These are phyloP conservation scores for Leptographium radiaticola DNA, from an alignment of 2,329 filamentous ascomycete species.

Conservation along the genomic window DNA sequence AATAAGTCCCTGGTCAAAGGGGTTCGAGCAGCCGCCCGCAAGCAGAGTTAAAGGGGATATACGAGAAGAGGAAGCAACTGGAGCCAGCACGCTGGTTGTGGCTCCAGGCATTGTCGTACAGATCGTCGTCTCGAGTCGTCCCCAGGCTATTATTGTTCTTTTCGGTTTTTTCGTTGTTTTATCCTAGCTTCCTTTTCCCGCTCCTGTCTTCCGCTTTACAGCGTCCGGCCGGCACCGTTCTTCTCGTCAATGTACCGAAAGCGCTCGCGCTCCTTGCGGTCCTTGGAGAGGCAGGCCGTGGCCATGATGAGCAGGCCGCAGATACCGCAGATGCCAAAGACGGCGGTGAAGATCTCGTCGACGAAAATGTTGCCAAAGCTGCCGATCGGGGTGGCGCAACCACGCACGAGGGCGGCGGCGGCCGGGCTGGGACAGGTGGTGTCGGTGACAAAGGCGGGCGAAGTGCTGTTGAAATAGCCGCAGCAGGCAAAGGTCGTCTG, in stretches of 20 bases:
- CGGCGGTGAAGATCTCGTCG: conserved; percentile 64
- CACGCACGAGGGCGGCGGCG: conserved; percentile 54
- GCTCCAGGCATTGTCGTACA: neutral
- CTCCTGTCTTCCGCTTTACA: conserved; percentile 19
- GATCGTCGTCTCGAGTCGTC: neutral
- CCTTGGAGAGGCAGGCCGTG: conserved; percentile 65
- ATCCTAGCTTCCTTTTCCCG: no score
- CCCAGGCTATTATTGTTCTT: neutral
- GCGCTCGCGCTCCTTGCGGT: conserved; percentile 65
- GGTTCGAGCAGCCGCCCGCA: neutral
- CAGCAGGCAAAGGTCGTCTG: conserved; percentile 68
- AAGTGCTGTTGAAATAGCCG: conserved; percentile 61
- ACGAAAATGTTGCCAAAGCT: conserved; percentile 58
- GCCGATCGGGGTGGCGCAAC: conserved; percentile 56
- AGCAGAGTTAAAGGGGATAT: neutral
- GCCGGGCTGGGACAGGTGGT: conserved; percentile 54
- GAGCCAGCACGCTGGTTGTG: neutral
- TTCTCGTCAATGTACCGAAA: conserved; percentile 77
- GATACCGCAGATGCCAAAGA: conserved; percentile 67
- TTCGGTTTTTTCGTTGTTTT: neutral
- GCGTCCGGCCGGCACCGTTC: conserved; percentile 39
- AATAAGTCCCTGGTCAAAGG: neutral
- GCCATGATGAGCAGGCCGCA: conserved; percentile 56
- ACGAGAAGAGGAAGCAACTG: neutral
- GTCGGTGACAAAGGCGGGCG: conserved; percentile 60